Evolutionary conservation across 768 basidiomycete genomes (phyloP).

Genomic region (Pholiota microspora): DNA sequence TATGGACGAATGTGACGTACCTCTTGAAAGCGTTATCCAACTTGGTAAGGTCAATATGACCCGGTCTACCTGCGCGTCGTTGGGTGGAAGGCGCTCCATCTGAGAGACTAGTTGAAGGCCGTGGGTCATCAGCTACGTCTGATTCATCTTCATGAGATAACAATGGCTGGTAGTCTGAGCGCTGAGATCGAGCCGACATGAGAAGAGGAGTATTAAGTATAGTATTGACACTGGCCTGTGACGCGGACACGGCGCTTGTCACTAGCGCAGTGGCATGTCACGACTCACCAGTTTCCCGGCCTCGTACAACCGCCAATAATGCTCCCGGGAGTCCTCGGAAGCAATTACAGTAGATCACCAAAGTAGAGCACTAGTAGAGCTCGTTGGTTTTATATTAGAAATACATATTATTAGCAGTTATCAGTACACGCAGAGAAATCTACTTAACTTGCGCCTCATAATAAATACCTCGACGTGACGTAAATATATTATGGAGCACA

Average conservation of each 20-base stretch:
- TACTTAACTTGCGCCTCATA: no score
- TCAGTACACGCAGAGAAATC: no score
- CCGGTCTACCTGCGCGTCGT: slow-evolving; percentile 43
- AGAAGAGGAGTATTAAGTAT: not conserved
- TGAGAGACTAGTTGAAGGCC: slow-evolving; percentile 21
- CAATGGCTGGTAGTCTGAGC: slow-evolving; percentile 49
- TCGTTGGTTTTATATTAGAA: no score
- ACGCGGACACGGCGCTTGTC: not conserved
- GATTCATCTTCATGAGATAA: slow-evolving; percentile 37
- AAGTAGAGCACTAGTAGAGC: no score
- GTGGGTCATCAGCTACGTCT: slow-evolving; percentile 32
- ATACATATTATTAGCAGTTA: no score
- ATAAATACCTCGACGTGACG: no score
- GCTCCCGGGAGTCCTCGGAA: no score
- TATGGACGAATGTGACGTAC: slow-evolving; percentile 28
- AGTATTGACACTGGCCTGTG: slow-evolving; percentile 1
- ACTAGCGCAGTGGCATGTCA: not conserved
- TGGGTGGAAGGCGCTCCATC: slow-evolving; percentile 26
- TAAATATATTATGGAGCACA: no score
- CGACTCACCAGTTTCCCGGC: not conserved
- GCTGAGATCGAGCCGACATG: slow-evolving; percentile 31
- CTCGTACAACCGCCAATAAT: not conserved
- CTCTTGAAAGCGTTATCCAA: slow-evolving; percentile 84
- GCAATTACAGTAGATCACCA: no score
- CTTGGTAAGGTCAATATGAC: slow-evolving; percentile 76